phyloP scores from a whole-genome alignment of 306 rosid species.

The Astragalus glycyphyllos region DNA sequence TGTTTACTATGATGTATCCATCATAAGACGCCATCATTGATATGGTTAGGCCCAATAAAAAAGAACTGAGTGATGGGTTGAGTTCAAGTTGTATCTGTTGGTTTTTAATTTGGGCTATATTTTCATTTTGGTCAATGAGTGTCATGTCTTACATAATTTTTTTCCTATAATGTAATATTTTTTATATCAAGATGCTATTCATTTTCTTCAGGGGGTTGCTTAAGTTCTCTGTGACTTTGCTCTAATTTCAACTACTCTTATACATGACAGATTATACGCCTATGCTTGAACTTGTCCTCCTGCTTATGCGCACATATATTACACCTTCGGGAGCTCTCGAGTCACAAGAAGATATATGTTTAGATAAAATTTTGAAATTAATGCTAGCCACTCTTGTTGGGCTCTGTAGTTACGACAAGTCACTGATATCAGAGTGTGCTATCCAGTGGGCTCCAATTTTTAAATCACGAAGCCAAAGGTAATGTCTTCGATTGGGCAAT shows the following conservation, averaged over 20 bases:
- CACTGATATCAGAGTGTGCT: constrained; percentile 67
- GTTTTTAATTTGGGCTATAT: constrained; percentile 4
- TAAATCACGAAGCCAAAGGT: constrained; percentile 63
- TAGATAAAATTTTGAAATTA: constrained; percentile 64
- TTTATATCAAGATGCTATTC: not conserved
- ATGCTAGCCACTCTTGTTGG: constrained; percentile 75
- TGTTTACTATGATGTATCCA: no score
- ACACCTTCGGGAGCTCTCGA: constrained; percentile 48
- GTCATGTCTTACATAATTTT: not conserved
- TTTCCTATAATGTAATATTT: not conserved
- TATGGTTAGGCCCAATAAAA: constrained; percentile 2
- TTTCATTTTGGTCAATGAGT: not conserved
- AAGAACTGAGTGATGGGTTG: constrained; percentile 26
- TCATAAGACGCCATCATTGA: no score
- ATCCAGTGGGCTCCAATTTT: constrained; percentile 81
- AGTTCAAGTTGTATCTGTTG: constrained; percentile 18
- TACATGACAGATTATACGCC: constrained; percentile 67
- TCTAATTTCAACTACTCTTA: constrained; percentile 30
- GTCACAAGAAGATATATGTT: constrained; percentile 50
- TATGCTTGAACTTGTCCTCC: constrained; percentile 59
- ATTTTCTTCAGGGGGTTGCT: constrained; percentile 23
- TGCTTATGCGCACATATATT: constrained; percentile 54
- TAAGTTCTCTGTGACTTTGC: constrained; percentile 19
- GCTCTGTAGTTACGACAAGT: constrained; percentile 50
- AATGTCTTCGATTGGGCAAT: constrained; percentile 35